Conservation (phyloP, 2,329 filamentous ascomycete species). For the Ceratocystis eucalypticola region DNA sequence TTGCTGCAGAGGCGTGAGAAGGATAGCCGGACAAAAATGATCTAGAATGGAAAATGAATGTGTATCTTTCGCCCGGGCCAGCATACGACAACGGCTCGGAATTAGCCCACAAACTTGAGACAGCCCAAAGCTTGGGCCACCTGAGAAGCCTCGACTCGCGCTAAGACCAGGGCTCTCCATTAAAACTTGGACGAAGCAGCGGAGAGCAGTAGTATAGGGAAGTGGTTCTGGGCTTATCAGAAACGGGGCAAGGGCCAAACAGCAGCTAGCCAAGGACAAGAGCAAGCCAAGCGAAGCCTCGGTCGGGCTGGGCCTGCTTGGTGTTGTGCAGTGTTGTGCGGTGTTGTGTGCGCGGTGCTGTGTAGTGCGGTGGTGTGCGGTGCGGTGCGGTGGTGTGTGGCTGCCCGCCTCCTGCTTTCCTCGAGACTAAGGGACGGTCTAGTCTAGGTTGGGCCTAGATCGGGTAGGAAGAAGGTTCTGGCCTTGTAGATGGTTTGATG, state of each 20-base stretch:
- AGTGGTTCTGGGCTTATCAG: background rate
- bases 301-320: too few relatives aligned
- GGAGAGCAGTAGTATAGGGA: background rate
- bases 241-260: background rate
- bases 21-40: background rate
- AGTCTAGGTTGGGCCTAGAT: background rate
- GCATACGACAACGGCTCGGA: background rate
- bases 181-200: background rate
- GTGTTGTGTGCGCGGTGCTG: background rate
- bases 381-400: too few relatives aligned
- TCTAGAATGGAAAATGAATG: background rate
- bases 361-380: too few relatives aligned
- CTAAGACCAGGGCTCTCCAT: background rate
- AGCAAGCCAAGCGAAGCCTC: background rate
- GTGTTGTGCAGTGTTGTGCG: too few relatives aligned
- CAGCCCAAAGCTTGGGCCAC: conserved; percentile 3
- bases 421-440: background rate
- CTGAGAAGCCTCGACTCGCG: background rate
- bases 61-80: background rate
- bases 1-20: background rate
- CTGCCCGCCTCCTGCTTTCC: too few relatives aligned
- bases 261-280: background rate
- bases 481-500: background rate
- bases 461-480: background rate
- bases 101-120: background rate